phyloP scores from a whole-genome alignment of 306 rosid genomes.

The Fragaria vesca region DNA sequence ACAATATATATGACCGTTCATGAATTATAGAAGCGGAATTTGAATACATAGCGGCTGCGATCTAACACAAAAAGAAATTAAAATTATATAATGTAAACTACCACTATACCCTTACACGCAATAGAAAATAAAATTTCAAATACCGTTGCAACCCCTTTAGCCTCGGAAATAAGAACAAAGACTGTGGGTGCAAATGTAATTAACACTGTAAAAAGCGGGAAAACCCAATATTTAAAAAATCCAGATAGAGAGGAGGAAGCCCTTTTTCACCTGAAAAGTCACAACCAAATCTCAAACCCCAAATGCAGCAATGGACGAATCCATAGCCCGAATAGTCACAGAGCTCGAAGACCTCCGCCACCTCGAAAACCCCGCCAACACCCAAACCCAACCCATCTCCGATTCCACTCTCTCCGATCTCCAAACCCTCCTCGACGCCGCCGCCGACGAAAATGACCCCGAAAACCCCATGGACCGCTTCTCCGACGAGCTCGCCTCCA shows the following conservation, averaged over 20 bases:
- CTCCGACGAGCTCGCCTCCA: slow-evolving; percentile 55
- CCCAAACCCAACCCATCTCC: slow-evolving; percentile 47
- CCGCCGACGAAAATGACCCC: slow-evolving; percentile 23
- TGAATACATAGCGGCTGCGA: too few species aligned
- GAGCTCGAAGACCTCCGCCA: slow-evolving; percentile 59
- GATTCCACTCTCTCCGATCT: slow-evolving; percentile 56
- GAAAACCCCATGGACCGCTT: slow-evolving; percentile 37
- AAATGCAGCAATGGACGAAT: slow-evolving; percentile 44
- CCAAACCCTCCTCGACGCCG: slow-evolving; percentile 43
- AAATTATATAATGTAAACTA: neutral
- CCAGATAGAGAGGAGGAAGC: neutral
- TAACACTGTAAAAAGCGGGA: slow-evolving; percentile 10
- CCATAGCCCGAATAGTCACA: slow-evolving; percentile 49
- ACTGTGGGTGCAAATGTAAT: neutral
- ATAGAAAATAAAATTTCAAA: neutral
- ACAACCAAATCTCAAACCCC: neutral
- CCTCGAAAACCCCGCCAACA: slow-evolving; percentile 27
- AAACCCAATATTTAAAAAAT: slow-evolving; percentile 14
- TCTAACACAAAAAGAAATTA: too few species aligned
- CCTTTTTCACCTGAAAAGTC: neutral
- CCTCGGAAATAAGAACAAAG: neutral
- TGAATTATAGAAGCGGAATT: too few species aligned
- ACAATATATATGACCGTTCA: too few species aligned
- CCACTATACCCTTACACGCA: neutral
- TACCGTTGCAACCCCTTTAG: neutral